Percentiles rank a stretch among this genome's conserved stretches.
Evolutionary conservation across 805 yeast species (phyloP).

Genomic region (Candida koratica): DNA sequence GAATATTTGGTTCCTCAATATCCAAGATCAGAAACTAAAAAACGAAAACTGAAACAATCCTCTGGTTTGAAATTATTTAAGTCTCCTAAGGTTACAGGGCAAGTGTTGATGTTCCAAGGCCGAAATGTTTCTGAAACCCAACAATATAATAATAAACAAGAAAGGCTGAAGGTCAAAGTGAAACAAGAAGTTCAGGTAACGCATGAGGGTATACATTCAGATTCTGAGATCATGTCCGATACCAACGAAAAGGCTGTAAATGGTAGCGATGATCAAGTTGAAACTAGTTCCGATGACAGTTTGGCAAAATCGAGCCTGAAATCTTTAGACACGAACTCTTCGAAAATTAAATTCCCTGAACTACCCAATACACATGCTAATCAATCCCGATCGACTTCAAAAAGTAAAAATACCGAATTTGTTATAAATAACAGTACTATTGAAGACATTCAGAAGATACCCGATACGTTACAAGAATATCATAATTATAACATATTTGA

Average conservation of each 20-base stretch:
- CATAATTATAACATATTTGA: constrained; percentile 16
- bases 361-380: background rate
- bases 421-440: constrained; percentile 6
- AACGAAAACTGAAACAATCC: background rate
- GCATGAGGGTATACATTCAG: background rate
- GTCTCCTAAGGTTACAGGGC: constrained; percentile 6
- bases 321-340: background rate
- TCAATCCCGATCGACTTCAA: background rate
- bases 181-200: background rate
- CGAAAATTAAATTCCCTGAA: background rate
- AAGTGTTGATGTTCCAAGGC: constrained; percentile 6
- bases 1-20: background rate
- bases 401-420: background rate
- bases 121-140: constrained; percentile 7
- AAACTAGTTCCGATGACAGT: background rate
- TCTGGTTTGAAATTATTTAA: background rate
- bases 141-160: constrained; percentile 1
- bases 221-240: background rate
- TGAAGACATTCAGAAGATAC: constrained; percentile 7
- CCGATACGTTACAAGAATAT: constrained; percentile 13
- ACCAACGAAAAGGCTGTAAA: background rate
- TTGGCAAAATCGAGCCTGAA: background rate
- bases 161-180: background rate
- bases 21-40: background rate
- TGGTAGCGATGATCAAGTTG: constrained; percentile 1